Percentiles rank a stretch among this genome's conserved stretches.
Conservation (phyloP, 2,329 filamentous ascomycete species). For the Aschersonia sp. region DNA sequence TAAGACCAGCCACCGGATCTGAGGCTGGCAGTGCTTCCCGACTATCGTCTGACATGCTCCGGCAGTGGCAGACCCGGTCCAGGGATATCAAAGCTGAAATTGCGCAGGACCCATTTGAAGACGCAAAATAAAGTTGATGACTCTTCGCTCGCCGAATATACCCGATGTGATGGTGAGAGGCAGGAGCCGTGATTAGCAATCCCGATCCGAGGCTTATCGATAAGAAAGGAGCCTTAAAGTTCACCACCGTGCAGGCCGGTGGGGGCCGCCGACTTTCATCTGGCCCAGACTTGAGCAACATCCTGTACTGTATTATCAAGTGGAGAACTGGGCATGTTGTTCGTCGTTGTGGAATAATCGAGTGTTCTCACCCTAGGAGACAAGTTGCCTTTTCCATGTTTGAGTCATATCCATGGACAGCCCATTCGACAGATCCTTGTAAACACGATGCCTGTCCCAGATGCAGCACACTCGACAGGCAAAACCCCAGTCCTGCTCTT, state of each 20-base stretch:
- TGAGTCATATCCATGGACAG: background rate
- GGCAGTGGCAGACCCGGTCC: background rate
- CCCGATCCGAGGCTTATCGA: slow-evolving; percentile 4
- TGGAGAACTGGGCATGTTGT: no score
- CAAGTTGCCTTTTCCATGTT: background rate
- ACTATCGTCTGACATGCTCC: slow-evolving; percentile 23
- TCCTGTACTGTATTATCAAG: no score
- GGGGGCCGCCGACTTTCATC: background rate
- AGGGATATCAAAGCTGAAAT: background rate
- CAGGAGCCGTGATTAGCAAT: no score
- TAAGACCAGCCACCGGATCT: slow-evolving; percentile 6
- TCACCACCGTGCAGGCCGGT: background rate
- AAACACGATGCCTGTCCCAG: no score
- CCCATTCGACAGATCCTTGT: background rate
- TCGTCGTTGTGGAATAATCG: no score
- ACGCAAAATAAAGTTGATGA: background rate
- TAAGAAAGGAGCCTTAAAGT: slow-evolving; percentile 1
- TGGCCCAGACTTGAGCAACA: no score
- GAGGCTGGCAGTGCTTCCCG: slow-evolving; percentile 13
- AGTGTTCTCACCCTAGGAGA: background rate
- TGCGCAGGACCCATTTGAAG: background rate
- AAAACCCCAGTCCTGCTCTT: slow-evolving; percentile 48
- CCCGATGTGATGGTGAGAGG: no score
- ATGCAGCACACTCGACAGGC: background rate
- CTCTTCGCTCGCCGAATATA: no score